Evolutionary conservation across 106 monocot genomes (phyloP).

Genomic region (Apostasia shenzhenica): DNA sequence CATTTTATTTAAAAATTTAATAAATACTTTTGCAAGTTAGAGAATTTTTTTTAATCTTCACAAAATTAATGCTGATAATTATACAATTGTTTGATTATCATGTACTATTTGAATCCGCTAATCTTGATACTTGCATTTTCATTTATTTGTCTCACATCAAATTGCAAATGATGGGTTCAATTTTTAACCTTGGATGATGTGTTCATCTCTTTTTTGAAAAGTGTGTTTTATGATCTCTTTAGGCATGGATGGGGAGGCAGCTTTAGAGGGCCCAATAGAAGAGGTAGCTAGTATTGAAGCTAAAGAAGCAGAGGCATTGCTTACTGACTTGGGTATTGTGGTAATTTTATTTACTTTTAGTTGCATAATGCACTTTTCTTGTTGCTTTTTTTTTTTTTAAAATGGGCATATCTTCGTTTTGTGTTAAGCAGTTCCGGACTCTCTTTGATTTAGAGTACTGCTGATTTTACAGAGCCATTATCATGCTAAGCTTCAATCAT

Average conservation of each 20-base stretch:
- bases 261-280: slow-evolving; percentile 75
- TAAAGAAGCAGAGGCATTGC: slow-evolving; percentile 60
- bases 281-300: slow-evolving; percentile 73
- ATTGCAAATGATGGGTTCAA: not conserved
- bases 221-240: slow-evolving; percentile 2
- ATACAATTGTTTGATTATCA: no score
- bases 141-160: no score
- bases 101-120: no score
- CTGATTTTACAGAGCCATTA: no score
- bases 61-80: no score
- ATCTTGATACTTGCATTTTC: no score
- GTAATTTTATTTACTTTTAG: slow-evolving; percentile 22
- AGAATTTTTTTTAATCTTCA: no score
- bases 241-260: slow-evolving; percentile 36
- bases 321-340: slow-evolving; percentile 61
- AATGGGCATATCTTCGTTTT: not conserved
- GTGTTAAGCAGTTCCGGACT: not conserved
- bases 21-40: no score
- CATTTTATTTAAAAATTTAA: no score
- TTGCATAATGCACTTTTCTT: not conserved
- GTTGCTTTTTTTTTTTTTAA: not conserved
- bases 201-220: not conserved
- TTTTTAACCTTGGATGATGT: not conserved
- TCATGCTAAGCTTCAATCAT: no score
- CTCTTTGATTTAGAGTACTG: no score